Conservation (phyloP, 176 grass and related monocot species). For the Triticum dicoccoides region DNA sequence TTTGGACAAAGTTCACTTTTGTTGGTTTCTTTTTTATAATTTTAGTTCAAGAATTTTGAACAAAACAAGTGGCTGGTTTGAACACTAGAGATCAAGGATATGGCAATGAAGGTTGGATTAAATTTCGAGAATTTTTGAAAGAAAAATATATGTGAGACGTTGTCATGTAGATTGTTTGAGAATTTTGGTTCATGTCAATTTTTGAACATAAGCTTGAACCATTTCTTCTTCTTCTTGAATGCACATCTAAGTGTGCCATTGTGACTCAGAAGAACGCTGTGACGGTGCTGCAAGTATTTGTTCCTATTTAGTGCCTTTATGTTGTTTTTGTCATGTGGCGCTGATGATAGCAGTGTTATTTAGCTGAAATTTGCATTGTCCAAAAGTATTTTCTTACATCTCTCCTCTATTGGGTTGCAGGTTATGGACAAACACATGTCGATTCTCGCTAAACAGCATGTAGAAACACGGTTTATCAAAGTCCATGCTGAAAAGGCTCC, state of each 20-base stretch:
- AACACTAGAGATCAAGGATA: background rate
- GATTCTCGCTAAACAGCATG: constrained; percentile 88
- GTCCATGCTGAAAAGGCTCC: constrained; percentile 94
- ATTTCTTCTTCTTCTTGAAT: background rate
- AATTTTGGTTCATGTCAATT: too few species aligned
- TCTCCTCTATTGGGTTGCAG: constrained; percentile 27
- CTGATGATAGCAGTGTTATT: background rate
- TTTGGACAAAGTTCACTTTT: background rate
- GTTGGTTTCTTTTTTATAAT: background rate
- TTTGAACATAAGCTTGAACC: too few species aligned
- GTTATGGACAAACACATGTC: constrained; percentile 89
- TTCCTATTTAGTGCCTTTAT: constrained; percentile 1
- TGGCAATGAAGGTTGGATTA: too few species aligned
- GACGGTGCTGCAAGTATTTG: background rate
- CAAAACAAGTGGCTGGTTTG: background rate
- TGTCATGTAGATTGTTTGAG: too few species aligned
- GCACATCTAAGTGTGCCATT: background rate
- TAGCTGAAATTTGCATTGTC: background rate
- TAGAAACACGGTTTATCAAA: constrained; percentile 91
- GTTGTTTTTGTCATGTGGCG: background rate
- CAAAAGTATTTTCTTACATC: background rate
- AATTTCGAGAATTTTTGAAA: too few species aligned
- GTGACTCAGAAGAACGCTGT: background rate
- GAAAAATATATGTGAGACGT: too few species aligned
- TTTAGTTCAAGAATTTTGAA: background rate